Evolutionary conservation across 208 protist genomes (phyloP), one percentile per base, ranked within the genome.

Genomic region (Leishmania braziliensis): DNA sequence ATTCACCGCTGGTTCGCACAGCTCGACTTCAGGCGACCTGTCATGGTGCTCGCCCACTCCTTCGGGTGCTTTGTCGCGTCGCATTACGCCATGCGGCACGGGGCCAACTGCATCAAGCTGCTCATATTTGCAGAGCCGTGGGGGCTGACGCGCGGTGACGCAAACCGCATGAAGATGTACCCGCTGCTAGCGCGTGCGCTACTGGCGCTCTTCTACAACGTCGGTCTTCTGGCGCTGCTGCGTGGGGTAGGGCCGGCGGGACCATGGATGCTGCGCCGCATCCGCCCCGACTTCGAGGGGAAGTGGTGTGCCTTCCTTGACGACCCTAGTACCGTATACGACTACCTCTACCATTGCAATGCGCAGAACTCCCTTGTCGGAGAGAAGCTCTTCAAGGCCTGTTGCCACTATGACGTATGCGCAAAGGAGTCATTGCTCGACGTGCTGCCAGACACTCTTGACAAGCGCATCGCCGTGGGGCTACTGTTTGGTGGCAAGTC

Each of bases 321-420:
- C 23, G 80, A 94, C 77, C 81, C 89, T 0, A 76, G 86, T 58
- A 68, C 86, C 16, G 83, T 94, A 75, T 92, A 92, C 70, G 90
- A 96, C 75, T 96, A 96, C 73, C 84, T 90, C 48, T 96, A 93
- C 72, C 89, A 96, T 84, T 92, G 88, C 86, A 96, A 94, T 69
- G 91, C 87, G 66, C 90, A 89, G 68, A 39, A 79, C 5, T 81
- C 84, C 18, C 84, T 86, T 9, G 78, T 89, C 29, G 91, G 92
- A 6, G 90, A 93, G 82, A 78, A 29, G 54, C 76, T 92, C 43
- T 94, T 93, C 79, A 86, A 86, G 56, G 85, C 81, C 10, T 93
- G 92, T 78, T 92, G 87, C 78, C 87, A 92, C 72, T 74, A 79
- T 62, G 86, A 91, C 56, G 85, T 89, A 3, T 84, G 80, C 14